Base-by-base conservation (phyloP, 805 yeast species). In the Ogataea methanolica region DNA sequence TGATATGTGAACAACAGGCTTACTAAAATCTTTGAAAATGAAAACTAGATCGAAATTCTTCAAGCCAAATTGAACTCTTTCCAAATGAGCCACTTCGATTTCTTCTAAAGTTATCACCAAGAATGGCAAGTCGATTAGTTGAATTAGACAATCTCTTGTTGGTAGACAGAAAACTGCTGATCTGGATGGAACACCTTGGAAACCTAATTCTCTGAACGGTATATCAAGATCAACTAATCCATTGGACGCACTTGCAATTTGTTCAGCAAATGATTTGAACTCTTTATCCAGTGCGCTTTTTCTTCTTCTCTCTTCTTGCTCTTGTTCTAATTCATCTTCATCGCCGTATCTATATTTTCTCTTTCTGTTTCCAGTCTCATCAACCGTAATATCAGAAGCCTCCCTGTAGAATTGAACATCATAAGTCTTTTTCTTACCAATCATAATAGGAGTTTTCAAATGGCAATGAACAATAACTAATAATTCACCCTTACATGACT, bases 281-380 rank as follows among this genome's bases (percentile, higher is more conserved):
- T 94, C 98, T 66, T 86, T 88, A 70, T 94, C 97, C 60, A 94
- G 78, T 36, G 88, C 79, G 22, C 88, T 86, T 60, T 96, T 87
- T 69, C 97, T 80, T 68, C 92, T 79, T 72, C 97, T 83, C 71
- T 94, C 99, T 67, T 94, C 98, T 70, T 92, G 97, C 71, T 94
- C 99, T 69, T 92, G 97, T 69, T 94, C 98, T 54, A 94, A 74
- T 70, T 94, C 99, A 67, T 94, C 99, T 67, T 94, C 99, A 66
- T 94, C 99, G 41, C 99, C 99, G 64, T 94, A 94, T 56, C 84
- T 74, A 67, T 84, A 85, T 55, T 78, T 79, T 67, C 97, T 82
- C 71, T 88, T 85, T 52, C 96, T 84, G 51, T 89, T 91, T 54
- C 97, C 96, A 17, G 99, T 94, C 69, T 94, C 99, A 68, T 94